Percentiles rank a stretch among this genome's conserved stretches.
These are phyloP conservation scores for Ichthyophthirius multifiliis DNA, from an alignment of 169 alveolate species.

Conservation along the genomic window DNA sequence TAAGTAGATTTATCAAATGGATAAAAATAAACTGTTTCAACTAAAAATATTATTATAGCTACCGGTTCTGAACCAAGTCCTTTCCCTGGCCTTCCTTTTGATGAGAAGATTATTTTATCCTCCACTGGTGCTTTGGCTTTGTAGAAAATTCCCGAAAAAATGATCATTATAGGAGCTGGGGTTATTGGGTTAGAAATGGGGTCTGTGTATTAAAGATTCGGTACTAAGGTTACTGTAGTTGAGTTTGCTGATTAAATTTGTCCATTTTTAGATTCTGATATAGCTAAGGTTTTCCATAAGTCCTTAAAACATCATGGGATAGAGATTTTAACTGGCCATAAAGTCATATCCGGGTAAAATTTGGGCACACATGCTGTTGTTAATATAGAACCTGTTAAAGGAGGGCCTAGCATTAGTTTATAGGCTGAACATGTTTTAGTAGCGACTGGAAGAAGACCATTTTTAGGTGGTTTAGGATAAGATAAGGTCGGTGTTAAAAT, in stretches of 20 bases:
- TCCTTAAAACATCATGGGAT: constrained; percentile 88
- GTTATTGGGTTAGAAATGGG: constrained; percentile 97
- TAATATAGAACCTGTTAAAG: constrained; percentile 55
- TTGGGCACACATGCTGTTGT: constrained; percentile 29
- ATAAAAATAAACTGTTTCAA: constrained; percentile 51
- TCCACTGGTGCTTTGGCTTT: constrained; percentile 81
- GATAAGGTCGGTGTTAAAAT: constrained; percentile 86
- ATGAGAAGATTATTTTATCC: constrained; percentile 81
- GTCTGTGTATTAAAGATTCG: constrained; percentile 91
- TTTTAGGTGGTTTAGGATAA: constrained; percentile 88
- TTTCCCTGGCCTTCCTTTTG: constrained; percentile 82
- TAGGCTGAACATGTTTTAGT: constrained; percentile 93
- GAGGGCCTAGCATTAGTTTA: constrained; percentile 49
- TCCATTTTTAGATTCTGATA: constrained; percentile 78
- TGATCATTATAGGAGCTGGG: constrained; percentile 97
- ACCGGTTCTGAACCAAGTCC: constrained; percentile 95
- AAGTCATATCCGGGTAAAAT: constrained; percentile 81
- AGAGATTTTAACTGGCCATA: constrained; percentile 67
- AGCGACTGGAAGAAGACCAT: constrained; percentile 96
- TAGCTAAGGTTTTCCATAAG: constrained; percentile 83
- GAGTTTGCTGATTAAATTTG: constrained; percentile 74
- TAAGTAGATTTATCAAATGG: constrained; percentile 57
- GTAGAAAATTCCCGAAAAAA: constrained; percentile 84
- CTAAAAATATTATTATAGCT: constrained; percentile 90
- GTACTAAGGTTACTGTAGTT: constrained; percentile 89